phyloP scores from a whole-genome alignment of 2,329 filamentous ascomycete species.

The Aspergillus sp. region DNA sequence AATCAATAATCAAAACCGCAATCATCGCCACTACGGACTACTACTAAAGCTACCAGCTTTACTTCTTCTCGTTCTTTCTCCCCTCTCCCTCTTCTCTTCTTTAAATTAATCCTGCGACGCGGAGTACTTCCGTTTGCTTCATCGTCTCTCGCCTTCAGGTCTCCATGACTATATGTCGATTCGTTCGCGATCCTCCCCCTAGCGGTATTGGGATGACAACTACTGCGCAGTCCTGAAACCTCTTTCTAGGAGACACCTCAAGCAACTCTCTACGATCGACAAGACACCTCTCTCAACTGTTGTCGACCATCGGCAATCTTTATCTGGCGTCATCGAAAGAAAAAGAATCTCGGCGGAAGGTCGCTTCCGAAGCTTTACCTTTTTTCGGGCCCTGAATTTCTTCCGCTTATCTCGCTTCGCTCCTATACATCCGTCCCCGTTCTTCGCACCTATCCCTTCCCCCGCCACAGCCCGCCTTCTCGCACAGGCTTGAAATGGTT shows the following conservation, averaged over 20 bases:
- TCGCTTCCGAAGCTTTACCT: not conserved
- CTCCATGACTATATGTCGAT: slow-evolving; percentile 8
- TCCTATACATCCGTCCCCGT: not conserved
- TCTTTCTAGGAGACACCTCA: not conserved
- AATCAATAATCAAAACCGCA: not conserved
- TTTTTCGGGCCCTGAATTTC: slow-evolving; percentile 6
- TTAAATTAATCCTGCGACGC: slow-evolving; percentile 13
- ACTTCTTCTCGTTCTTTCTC: slow-evolving; percentile 7
- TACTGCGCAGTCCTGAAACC: not conserved
- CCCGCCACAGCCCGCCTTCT: slow-evolving; percentile 10
- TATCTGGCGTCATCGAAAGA: no score
- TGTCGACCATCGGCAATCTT: no score
- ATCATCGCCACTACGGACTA: not conserved
- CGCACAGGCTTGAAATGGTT: slow-evolving; percentile 39
- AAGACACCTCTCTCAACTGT: not conserved
- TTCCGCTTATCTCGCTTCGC: slow-evolving; percentile 3
- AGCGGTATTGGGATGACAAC: slow-evolving; percentile 18
- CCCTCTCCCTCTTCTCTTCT: slow-evolving; percentile 12
- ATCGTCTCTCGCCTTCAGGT: not conserved
- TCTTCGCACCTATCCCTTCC: not conserved
- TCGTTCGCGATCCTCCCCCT: not conserved
- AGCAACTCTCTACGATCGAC: not conserved
- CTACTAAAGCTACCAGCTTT: not conserved
- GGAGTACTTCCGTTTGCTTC: not conserved
- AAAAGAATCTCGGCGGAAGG: not conserved